Conservation (phyloP, 73 alveolate genomes). For the Tetrahymena elliotti region DNA sequence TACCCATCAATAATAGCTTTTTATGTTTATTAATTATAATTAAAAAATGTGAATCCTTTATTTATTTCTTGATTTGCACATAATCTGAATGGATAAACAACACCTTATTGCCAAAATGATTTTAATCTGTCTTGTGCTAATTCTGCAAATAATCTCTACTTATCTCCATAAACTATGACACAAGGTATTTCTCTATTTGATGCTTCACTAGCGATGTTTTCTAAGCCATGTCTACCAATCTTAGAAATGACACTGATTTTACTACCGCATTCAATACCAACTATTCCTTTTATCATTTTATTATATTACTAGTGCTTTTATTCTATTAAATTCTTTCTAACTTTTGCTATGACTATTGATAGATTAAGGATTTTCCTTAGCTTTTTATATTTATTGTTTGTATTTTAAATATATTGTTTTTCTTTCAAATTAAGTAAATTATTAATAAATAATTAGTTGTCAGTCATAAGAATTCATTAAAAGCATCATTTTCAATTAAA, state of each 20-base stretch:
- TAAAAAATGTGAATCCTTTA: background rate
- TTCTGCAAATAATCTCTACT: background rate
- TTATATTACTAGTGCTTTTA: background rate
- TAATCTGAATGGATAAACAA: background rate
- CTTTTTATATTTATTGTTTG: background rate
- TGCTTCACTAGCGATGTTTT: background rate
- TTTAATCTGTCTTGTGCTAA: background rate
- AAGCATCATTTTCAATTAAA: background rate
- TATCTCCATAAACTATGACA: background rate
- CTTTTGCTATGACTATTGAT: background rate
- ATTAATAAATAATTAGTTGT: no score
- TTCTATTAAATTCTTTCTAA: background rate
- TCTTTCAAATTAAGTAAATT: background rate
- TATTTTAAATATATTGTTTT: no score
- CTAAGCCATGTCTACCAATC: background rate
- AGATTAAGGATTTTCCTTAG: background rate
- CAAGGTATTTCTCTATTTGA: background rate
- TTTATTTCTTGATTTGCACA: background rate
- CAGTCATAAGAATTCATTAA: background rate
- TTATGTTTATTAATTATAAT: background rate
- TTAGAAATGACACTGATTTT: background rate
- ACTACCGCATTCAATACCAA: background rate
- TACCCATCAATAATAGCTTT: background rate
- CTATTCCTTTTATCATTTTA: background rate
- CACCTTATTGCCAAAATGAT: background rate